These are phyloP conservation scores for Metschnikowia amazonensis DNA, from an alignment of 805 yeast species.

Conservation along the genomic window DNA sequence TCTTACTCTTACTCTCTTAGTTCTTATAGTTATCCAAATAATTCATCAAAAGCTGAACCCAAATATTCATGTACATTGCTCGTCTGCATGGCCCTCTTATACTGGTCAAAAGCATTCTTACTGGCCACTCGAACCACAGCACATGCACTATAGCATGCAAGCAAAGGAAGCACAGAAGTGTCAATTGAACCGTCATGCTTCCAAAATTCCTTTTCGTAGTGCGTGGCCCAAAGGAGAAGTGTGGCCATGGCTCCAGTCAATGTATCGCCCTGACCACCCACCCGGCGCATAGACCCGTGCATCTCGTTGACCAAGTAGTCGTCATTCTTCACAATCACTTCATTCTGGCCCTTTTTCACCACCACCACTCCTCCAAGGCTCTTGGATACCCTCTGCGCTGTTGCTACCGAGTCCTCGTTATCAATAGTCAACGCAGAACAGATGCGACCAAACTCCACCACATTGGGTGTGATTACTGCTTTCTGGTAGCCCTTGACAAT, in stretches of 20 bases:
- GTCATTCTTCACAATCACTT: constrained; percentile 55
- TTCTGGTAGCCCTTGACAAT: constrained; percentile 51
- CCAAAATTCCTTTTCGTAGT: constrained; percentile 62
- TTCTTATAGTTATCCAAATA: constrained; percentile 29
- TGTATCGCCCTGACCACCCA: constrained; percentile 97
- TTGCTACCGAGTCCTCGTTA: constrained; percentile 22
- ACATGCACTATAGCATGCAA: constrained; percentile 73
- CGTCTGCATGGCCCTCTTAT: constrained; percentile 81
- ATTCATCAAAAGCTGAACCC: constrained; percentile 54
- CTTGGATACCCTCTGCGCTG: constrained; percentile 44
- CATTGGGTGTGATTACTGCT: constrained; percentile 85
- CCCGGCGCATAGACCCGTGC: constrained; percentile 72
- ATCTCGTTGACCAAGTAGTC: constrained; percentile 39
- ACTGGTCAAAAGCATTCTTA: constrained; percentile 54
- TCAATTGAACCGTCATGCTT: constrained; percentile 31
- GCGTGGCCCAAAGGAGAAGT: constrained; percentile 72
- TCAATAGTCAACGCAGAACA: constrained; percentile 45
- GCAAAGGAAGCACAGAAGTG: constrained; percentile 30
- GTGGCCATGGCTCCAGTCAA: constrained; percentile 83
- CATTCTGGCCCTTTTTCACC: constrained; percentile 71
- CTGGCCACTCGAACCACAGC: constrained; percentile 64
- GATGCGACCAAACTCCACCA: constrained; percentile 74
- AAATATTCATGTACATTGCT: constrained; percentile 71
- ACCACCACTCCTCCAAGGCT: constrained; percentile 55
- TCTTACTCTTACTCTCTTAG: too few species aligned